Evolutionary conservation across 2,329 filamentous ascomycete genomes (phyloP).

Genomic region (Cylindrodendrum hubeiense): DNA sequence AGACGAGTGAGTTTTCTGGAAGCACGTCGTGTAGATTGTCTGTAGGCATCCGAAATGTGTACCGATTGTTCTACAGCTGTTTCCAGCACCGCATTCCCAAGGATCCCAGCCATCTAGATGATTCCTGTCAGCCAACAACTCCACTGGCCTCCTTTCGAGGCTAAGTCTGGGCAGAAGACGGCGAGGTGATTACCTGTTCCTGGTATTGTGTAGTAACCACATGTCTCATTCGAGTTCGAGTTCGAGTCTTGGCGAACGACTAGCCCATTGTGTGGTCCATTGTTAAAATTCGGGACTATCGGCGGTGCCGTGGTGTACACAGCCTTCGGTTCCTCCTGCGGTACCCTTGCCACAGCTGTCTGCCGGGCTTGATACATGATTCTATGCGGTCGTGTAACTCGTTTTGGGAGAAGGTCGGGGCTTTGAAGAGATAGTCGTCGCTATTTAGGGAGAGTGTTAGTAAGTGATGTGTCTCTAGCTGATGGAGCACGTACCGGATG

Average conservation of each 20-base stretch:
- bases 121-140: background rate
- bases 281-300: background rate
- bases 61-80: background rate
- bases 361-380: background rate
- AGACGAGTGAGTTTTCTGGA: background rate
- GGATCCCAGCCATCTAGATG: background rate
- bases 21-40: constrained; percentile 3
- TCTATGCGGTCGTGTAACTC: background rate
- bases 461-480: background rate
- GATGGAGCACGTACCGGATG: background rate
- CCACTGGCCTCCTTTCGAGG: no score
- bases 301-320: background rate
- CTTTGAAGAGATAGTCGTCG: background rate
- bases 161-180: background rate
- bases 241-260: background rate
- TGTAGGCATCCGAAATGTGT: background rate
- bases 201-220: background rate
- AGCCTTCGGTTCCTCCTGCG: background rate
- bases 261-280: background rate
- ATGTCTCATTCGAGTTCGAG: background rate
- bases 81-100: background rate
- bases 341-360: background rate
- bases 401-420: background rate
- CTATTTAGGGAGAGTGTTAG: background rate
- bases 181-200: background rate